Evolutionary conservation across 179 eudicot species (phyloP).

Genomic region (Vitellaria paradoxa): DNA sequence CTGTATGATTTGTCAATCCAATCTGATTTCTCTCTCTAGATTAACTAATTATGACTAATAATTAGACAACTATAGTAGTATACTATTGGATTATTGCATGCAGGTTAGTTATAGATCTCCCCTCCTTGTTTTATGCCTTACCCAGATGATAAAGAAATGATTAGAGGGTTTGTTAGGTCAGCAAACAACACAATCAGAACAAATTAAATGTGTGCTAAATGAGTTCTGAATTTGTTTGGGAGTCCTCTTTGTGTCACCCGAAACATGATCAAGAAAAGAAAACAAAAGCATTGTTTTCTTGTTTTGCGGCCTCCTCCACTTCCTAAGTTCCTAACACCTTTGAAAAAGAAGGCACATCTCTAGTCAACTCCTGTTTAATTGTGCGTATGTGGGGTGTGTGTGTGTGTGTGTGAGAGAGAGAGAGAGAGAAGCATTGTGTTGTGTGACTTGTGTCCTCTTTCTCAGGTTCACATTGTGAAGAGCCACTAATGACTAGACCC

Average conservation of each 20-base stretch:
- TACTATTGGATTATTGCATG: not conserved
- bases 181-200: constrained; percentile 12
- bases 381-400: not conserved
- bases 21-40: too few relatives aligned
- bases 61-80: too few relatives aligned
- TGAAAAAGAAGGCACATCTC: not conserved
- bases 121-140: not conserved
- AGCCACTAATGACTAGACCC: constrained; percentile 6
- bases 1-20: too few relatives aligned
- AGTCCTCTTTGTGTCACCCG: constrained; percentile 23
- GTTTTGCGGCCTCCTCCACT: constrained; percentile 4
- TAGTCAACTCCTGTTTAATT: too few relatives aligned
- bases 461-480: not conserved
- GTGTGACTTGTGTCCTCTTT: not conserved
- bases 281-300: constrained; percentile 24
- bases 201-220: not conserved
- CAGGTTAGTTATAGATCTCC: not conserved
- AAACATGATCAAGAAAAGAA: constrained; percentile 29
- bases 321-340: not conserved
- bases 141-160: constrained; percentile 17
- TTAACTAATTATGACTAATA: too few relatives aligned
- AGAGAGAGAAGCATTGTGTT: too few relatives aligned
- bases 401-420: too few relatives aligned
- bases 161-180: not conserved
- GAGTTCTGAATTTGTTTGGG: not conserved